Base-by-base conservation (phyloP, 2,329 filamentous ascomycete genomes). In the Aspergillus glaucus region DNA sequence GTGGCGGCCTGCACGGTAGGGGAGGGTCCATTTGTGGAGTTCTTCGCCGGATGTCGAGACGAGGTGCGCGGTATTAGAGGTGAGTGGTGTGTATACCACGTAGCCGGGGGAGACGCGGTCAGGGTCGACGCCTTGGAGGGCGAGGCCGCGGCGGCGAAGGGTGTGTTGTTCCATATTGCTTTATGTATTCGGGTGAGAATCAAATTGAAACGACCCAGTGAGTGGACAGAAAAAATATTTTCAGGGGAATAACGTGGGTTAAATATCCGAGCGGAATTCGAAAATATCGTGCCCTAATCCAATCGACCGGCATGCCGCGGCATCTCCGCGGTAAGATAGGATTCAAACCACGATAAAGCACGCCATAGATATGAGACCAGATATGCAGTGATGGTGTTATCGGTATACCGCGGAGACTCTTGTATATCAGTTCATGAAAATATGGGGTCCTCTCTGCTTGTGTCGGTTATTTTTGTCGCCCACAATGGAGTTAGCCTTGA, bases 1-100 rank as follows among this genome's bases (percentile, higher is more conserved):
- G 51, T 75, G 73, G 7, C 73, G 66, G 1, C 72, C 72, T 7
- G 67, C 63, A 6, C 72, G 64, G 43, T 66, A 59, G 0, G 72
- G 72, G 2, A 75, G 58, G 1, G 65, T 66, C 73, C 73, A 76
- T 15, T 59, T 56, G 55, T 75, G 72, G 1, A 73, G 67, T 59
- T 73, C 67, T 37, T 37, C 8, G 8, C 34, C 34, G n/a, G 34
- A 37, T 7, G 34, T 37, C 3, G 34, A 37, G 34, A 37, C n/a
- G 6, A 37, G 34, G n/a, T 37, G 34, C 34, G 7, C 34, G n/a
- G 34, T 37, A n/a, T 6, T 3, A 17, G 34, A 37, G 34, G 34
- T 37, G 34, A 37, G 34, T 7, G 34, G 34, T 37, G 34, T 17
- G 49, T 68, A 69, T 28, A 75, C 66, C 1, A 67, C 67, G 53